Evolutionary conservation across 208 protist genomes (phyloP).

Genomic region (Wallacemonas sp.): DNA sequence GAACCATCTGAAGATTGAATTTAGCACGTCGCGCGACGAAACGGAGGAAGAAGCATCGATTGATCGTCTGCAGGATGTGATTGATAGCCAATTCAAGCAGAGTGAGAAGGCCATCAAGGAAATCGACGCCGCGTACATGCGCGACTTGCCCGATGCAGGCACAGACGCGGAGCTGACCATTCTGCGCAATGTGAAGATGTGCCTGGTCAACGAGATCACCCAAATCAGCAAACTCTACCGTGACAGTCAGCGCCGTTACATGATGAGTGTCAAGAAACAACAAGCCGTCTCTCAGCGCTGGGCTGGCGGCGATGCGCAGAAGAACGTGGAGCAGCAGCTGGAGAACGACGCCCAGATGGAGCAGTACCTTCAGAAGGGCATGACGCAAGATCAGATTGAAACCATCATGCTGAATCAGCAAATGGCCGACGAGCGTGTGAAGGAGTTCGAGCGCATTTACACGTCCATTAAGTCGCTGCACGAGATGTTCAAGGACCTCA

Average conservation of each 20-base stretch:
- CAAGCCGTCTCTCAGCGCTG: conserved; percentile 81
- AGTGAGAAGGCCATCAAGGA: conserved; percentile 75
- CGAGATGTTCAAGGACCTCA: conserved; percentile 95
- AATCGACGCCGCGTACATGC: conserved; percentile 64
- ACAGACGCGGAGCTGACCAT: conserved; percentile 88
- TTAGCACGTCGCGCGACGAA: conserved; percentile 83
- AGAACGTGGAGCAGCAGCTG: conserved; percentile 83
- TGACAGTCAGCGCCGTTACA: conserved; percentile 89
- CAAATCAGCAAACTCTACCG: conserved; percentile 87
- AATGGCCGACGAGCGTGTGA: conserved; percentile 89
- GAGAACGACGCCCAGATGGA: conserved; percentile 86
- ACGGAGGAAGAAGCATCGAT: conserved; percentile 77
- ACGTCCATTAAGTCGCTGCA: conserved; percentile 92
- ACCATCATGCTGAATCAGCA: conserved; percentile 91
- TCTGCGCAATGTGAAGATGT: conserved; percentile 92
- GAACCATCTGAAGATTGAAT: conserved; percentile 87
- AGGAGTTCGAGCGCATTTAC: conserved; percentile 93
- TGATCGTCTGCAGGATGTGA: conserved; percentile 68
- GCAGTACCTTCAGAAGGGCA: conserved; percentile 89
- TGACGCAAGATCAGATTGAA: conserved; percentile 93
- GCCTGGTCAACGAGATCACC: conserved; percentile 87
- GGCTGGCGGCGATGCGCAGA: conserved; percentile 79
- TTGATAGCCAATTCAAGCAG: conserved; percentile 88
- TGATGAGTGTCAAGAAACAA: conserved; percentile 92
- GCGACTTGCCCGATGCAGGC: conserved; percentile 78